A percentile compares a stretch with the other conserved stretches of the same genome.
These are phyloP conservation scores for Leonotis leonurus DNA, from an alignment of 257 asterid genomes.

Conservation along the genomic window DNA sequence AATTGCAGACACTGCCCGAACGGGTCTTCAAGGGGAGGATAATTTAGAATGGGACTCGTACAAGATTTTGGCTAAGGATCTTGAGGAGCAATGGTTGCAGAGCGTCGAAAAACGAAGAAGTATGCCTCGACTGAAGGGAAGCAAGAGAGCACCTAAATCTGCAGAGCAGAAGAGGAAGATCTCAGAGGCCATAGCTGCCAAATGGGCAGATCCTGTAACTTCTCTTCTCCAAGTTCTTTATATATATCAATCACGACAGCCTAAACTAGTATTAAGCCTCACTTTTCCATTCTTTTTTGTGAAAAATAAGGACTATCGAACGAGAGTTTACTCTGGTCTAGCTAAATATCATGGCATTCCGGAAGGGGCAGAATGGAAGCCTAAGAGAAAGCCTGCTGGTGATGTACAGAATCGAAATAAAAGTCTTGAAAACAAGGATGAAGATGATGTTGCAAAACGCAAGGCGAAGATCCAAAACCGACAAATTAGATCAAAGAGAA, in stretches of 20 bases:
- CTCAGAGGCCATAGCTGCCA: constrained; percentile 80
- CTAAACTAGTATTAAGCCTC: constrained; percentile 1
- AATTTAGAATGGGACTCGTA: constrained; percentile 81
- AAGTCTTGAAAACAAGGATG: constrained; percentile 31
- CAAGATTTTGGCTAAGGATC: constrained; percentile 44
- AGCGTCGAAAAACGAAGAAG: constrained; percentile 57
- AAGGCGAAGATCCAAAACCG: constrained; percentile 33
- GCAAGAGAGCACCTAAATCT: constrained; percentile 87
- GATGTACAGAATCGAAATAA: constrained; percentile 40
- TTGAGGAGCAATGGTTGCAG: constrained; percentile 57
- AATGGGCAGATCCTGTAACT: constrained; percentile 97
- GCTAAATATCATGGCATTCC: constrained; percentile 59
- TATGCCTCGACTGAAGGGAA: constrained; percentile 44
- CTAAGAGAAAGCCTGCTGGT: constrained; percentile 42
- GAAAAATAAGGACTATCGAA: constrained; percentile 52
- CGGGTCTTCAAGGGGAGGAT: constrained; percentile 67
- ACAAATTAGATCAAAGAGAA: constrained; percentile 36
- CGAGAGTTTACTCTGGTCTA: constrained; percentile 61
- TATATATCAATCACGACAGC: neutral
- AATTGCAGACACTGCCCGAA: constrained; percentile 59
- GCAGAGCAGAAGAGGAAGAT: constrained; percentile 87
- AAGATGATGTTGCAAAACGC: constrained; percentile 22
- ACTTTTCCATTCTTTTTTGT: neutral
- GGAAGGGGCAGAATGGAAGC: constrained; percentile 50
- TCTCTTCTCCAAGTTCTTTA: constrained; percentile 1